Evolutionary conservation across 2,329 filamentous ascomycete genomes (phyloP).

Genomic region (Fonsecaea pedrosoi): DNA sequence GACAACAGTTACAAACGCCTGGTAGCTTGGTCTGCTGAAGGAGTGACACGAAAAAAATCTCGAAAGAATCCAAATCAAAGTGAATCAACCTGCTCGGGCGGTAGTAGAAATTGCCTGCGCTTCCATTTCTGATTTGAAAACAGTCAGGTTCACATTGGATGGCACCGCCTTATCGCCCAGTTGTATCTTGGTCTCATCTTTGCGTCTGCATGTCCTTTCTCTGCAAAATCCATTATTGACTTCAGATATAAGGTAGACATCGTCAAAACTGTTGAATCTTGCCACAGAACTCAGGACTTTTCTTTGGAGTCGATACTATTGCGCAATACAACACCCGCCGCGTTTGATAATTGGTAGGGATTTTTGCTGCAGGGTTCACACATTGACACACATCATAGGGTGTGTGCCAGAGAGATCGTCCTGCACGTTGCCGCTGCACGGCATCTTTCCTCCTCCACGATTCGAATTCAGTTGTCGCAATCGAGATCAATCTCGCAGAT

Average conservation of each 20-base stretch:
- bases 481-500: background rate
- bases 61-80: constrained; percentile 5
- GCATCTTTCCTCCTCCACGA: background rate
- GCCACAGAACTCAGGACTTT: background rate
- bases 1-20: background rate
- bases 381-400: background rate
- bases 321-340: constrained; percentile 3
- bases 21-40: background rate
- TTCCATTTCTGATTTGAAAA: constrained; percentile 8
- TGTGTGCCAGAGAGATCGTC: constrained; percentile 5
- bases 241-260: background rate
- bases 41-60: background rate
- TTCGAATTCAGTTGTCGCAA: background rate
- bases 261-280: background rate
- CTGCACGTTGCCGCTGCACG: constrained; percentile 1
- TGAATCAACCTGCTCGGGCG: constrained; percentile 2
- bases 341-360: constrained; percentile 2
- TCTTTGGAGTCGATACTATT: background rate
- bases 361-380: constrained; percentile 2
- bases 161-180: background rate
- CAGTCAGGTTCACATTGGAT: background rate
- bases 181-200: background rate
- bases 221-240: background rate
- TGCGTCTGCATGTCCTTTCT: background rate
- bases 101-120: background rate